These are phyloP conservation scores for Coemansia sp. DNA, from an alignment of 192 early-diverging fungal species.

Conservation along the genomic window DNA sequence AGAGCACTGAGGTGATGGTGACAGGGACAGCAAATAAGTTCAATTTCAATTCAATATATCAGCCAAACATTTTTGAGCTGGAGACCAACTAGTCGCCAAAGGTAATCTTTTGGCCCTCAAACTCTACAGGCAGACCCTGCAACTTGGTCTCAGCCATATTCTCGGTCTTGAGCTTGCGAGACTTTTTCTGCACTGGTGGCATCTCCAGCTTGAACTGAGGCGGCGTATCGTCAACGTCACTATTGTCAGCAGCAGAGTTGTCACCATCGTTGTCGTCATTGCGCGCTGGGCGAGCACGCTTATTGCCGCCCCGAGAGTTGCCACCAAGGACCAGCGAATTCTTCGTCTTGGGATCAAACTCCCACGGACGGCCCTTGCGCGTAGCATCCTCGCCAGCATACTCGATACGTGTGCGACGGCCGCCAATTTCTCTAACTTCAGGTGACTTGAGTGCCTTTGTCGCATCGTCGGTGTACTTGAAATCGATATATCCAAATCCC, in stretches of 20 bases:
- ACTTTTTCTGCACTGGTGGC: slow-evolving; percentile 15
- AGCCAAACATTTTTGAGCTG: not conserved
- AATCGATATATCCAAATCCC: slow-evolving; percentile 77
- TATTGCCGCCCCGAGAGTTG: not conserved
- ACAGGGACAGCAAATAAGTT: not conserved
- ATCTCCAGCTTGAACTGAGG: slow-evolving; percentile 2
- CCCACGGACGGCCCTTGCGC: slow-evolving; percentile 65
- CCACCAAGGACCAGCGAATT: slow-evolving; percentile 9
- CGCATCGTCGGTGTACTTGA: slow-evolving; percentile 62
- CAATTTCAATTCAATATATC: not conserved
- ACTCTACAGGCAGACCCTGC: slow-evolving; percentile 58
- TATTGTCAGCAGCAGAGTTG: slow-evolving; percentile 16
- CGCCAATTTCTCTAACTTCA: slow-evolving; percentile 59
- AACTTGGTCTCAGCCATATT: slow-evolving; percentile 56
- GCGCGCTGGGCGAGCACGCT: slow-evolving; percentile 25
- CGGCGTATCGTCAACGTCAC: slow-evolving; percentile 12
- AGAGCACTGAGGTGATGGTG: not conserved
- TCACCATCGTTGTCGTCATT: slow-evolving; percentile 32
- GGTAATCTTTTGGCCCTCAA: slow-evolving; percentile 69
- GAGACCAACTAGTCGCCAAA: slow-evolving; percentile 54
- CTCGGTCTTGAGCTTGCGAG: slow-evolving; percentile 41
- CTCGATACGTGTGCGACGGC: slow-evolving; percentile 64
- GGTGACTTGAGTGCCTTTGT: slow-evolving; percentile 64
- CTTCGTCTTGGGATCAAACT: slow-evolving; percentile 51
- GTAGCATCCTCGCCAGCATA: slow-evolving; percentile 71